Base-by-base conservation (phyloP, 2,329 filamentous ascomycete species). In the Raffaelea arxii region DNA sequence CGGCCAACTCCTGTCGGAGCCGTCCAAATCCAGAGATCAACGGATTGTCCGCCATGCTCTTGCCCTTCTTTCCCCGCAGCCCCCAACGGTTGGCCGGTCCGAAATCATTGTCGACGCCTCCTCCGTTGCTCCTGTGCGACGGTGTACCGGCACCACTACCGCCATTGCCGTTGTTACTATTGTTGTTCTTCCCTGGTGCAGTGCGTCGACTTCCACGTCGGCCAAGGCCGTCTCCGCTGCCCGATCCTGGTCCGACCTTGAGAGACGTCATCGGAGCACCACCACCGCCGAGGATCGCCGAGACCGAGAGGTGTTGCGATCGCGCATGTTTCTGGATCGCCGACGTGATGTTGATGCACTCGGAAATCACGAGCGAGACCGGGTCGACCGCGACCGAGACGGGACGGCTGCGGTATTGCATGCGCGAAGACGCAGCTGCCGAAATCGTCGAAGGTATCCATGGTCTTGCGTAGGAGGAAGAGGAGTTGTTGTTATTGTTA, bases 301-400 rank as follows among this genome's bases (percentile, higher is more conserved):
- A 89, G 39, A 98, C 92, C 5, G 90, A 96, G 12, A 90, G 95
- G 63, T 97, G 90, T 41, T 89, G 88, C 74, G 91, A 97, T 54
- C 92, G 85, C 53, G 89, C 86, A 77, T 96, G 84, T 69, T 98
- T 98, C 60, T 94, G 90, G 77, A 98, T 96, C 51, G 90, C 89
- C 52, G 91, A 96, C 14, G 92, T 97, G 68, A 98, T 91, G 40
- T 90, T 91, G 62, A 97, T 97, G 66, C 92, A 98, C 81, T 98
- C 92, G 66, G 91, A 95, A 53, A 94, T 95, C 54, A 98, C 89
- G 57, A 98, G 72, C 42, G 89, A 90, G 48, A 95, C 83, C 2
- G 90, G 89, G 59, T 95, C 87, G 55, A 95, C 84, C 38, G 90
- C 87, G 52, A 95, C 87, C 27, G 86, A 79, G 25, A 90, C 74